A percentile compares a stretch with the other conserved stretches of the same genome.
These are phyloP conservation scores for Aspergillus fischeri DNA, from an alignment of 2,329 filamentous ascomycete genomes.

Conservation along the genomic window DNA sequence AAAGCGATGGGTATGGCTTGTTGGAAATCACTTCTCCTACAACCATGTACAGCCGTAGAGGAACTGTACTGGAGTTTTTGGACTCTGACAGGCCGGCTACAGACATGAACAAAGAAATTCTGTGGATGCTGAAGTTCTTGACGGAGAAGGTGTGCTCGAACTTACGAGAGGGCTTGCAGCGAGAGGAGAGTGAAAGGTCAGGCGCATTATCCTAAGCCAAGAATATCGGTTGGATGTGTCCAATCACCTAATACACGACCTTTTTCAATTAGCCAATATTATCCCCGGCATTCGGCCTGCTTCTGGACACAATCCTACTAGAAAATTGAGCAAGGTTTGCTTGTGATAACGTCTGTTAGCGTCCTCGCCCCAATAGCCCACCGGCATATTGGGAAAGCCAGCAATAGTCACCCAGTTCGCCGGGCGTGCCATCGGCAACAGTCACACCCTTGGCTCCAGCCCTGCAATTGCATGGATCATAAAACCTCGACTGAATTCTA, in stretches of 20 bases:
- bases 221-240: conserved; percentile 52
- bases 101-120: neutral
- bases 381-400: conserved; percentile 73
- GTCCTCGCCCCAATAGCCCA: conserved; percentile 54
- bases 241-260: conserved; percentile 52
- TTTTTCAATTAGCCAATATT: too few relatives aligned
- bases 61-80: neutral
- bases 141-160: neutral
- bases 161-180: neutral
- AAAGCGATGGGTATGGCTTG: neutral
- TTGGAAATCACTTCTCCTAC: neutral
- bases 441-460: conserved; percentile 42
- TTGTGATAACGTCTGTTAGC: conserved; percentile 52
- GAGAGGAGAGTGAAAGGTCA: neutral
- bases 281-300: too few relatives aligned
- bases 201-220: neutral
- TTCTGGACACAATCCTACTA: too few relatives aligned
- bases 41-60: too few relatives aligned
- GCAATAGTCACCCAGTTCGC: conserved; percentile 69
- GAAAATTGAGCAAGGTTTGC: conserved; percentile 23
- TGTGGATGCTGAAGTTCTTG: neutral
- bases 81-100: neutral
- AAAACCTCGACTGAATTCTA: conserved; percentile 43
- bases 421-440: conserved; percentile 60
- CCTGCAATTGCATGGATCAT: conserved; percentile 42